Evolutionary conservation across 371 early-diverging fungal genomes (phyloP), one percentile per base, ranked within the genome.

Genomic region (Mortierella sp.): DNA sequence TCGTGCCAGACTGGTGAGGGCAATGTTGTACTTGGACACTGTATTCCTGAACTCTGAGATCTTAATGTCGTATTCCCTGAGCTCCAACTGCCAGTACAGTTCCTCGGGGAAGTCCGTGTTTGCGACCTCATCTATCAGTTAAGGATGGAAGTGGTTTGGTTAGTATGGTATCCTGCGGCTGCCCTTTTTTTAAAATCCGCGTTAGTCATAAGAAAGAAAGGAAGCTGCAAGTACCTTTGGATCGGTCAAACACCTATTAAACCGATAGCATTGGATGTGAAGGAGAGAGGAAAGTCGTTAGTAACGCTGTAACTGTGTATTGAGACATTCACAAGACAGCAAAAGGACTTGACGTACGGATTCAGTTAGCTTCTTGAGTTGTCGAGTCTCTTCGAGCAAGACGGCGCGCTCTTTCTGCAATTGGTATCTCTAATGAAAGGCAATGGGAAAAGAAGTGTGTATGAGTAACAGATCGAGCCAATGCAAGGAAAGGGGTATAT

Each of bases 91-190:
- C 85, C 85, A 85, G 70, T 85, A 74, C 5, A 81, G 73, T 44
- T 85, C 85, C 28, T 85, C 85, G 4, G 85, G 82, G 55, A 85
- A 85, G 70, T 85, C 85, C 0, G 85, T 70, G n/a, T 85, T 85
- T 0, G 85, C 85, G n/a, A 81, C 79, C 44, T 77, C 78, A 65
- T 84, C 84, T 83, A 79, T 26, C 16, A 26, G 4, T 9, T 47
- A 47, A 21, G 28, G 28, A 26, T 14, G 21, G 16, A 28, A 34
- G 38, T 7, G 8, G 16, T 70, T 44, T 0, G 11, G 24, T 70
- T 63, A 63, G 6, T 11, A 52, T 8, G 16, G 48, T n/a, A 52
- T 52, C 72, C 9, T 14, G 0, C 1, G 28, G n/a, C 13, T 31
- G 19, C 42, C 42, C 5, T 34, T 16, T 13, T 19, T 63, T 63